Evolutionary conservation across 106 monocot species (phyloP).

Genomic region (Platanthera zijinensis): DNA sequence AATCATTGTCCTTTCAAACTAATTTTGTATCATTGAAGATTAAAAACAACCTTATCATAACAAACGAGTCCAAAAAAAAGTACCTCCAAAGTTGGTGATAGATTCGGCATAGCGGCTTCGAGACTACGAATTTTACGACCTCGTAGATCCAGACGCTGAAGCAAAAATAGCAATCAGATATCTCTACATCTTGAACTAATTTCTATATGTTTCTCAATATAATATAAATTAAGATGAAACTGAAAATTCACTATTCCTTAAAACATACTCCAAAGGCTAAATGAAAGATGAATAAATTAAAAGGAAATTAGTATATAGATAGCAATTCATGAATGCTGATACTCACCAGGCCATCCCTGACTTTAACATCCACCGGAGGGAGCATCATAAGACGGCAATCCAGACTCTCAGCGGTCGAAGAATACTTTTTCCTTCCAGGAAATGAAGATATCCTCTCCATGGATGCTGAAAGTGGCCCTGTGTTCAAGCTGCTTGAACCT

Average conservation of each 20-base stretch:
- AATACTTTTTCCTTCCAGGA: slow-evolving; percentile 33
- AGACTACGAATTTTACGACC: slow-evolving; percentile 78
- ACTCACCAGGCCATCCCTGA: slow-evolving; percentile 76
- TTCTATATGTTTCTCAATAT: neutral
- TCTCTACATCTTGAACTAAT: neutral
- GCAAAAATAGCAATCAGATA: slow-evolving; percentile 9
- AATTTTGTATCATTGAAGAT: neutral
- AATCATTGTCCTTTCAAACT: neutral
- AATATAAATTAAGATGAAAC: neutral
- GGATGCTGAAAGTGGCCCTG: slow-evolving; percentile 34
- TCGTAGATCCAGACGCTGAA: slow-evolving; percentile 86
- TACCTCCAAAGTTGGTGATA: slow-evolving; percentile 87
- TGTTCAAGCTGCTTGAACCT: slow-evolving; percentile 34
- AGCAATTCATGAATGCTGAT: neutral
- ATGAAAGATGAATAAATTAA: neutral
- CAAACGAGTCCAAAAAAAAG: neutral
- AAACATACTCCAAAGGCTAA: neutral
- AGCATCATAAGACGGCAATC: slow-evolving; percentile 78
- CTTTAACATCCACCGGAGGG: slow-evolving; percentile 80
- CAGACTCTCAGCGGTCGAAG: slow-evolving; percentile 37
- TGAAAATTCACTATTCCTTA: neutral
- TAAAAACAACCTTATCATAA: neutral
- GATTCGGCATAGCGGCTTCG: slow-evolving; percentile 47
- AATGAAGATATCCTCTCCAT: slow-evolving; percentile 36
- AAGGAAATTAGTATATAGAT: neutral